phyloP scores from a whole-genome alignment of 257 asterid genomes.

The Lycium barbarum region DNA sequence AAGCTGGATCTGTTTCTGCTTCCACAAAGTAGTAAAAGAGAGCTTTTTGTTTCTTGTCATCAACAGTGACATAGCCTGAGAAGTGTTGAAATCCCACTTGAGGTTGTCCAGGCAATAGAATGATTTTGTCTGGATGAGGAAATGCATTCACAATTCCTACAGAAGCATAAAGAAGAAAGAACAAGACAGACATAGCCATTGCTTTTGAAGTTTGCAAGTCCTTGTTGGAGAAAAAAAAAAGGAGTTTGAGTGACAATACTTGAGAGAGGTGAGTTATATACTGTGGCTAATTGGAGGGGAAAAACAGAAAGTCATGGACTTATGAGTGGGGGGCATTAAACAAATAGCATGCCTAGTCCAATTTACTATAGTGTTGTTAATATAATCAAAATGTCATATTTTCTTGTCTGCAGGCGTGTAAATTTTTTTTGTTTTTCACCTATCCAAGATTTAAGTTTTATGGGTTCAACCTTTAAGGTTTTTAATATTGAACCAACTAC shows the following conservation, averaged over 20 bases:
- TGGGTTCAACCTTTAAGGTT: too few species aligned
- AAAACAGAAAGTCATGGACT: slow-evolving; percentile 54
- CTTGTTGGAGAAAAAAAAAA: slow-evolving; percentile 19
- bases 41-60: slow-evolving; percentile 49
- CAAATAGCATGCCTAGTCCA: slow-evolving; percentile 50
- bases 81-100: slow-evolving; percentile 61
- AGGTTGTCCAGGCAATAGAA: slow-evolving; percentile 69
- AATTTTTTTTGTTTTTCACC: not conserved
- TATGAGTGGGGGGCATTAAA: slow-evolving; percentile 43
- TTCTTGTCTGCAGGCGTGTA: slow-evolving; percentile 38
- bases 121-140: slow-evolving; percentile 58
- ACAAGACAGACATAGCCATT: slow-evolving; percentile 42
- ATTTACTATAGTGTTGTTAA: not conserved
- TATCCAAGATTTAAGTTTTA: too few species aligned
- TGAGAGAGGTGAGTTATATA: slow-evolving; percentile 30
- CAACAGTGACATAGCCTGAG: slow-evolving; percentile 69
- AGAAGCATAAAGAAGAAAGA: slow-evolving; percentile 45
- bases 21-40: slow-evolving; percentile 72
- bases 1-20: slow-evolving; percentile 57
- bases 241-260: slow-evolving; percentile 18
- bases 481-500: too few species aligned
- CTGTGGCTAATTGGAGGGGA: slow-evolving; percentile 29
- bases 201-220: slow-evolving; percentile 28
- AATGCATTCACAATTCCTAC: slow-evolving; percentile 36
- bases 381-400: slow-evolving; percentile 33